Conservation (phyloP, 331 rosid genomes). For the Pyracantha coccinea region DNA sequence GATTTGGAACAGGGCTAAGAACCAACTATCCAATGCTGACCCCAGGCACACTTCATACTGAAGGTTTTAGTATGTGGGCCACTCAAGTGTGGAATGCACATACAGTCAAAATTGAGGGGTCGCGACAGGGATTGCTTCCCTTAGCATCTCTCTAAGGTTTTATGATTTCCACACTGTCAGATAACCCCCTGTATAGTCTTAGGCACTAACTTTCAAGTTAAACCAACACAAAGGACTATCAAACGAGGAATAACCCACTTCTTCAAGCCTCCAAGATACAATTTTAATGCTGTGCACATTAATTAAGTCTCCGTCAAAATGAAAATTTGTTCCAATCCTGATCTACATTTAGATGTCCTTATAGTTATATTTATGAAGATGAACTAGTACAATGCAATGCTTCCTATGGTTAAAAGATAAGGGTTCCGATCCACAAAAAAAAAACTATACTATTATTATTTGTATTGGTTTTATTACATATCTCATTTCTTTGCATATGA, state of each 20-base stretch:
- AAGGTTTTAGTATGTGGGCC: neutral
- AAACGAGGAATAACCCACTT: neutral
- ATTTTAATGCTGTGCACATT: neutral
- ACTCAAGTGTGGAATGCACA: neutral
- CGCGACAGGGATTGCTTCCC: neutral
- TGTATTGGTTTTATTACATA: neutral
- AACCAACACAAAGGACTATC: neutral
- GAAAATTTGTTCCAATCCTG: neutral
- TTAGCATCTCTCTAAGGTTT: neutral
- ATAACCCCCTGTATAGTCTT: neutral
- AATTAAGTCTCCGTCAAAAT: neutral
- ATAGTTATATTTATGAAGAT: too few species aligned
- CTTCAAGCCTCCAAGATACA: neutral
- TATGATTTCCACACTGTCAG: neutral
- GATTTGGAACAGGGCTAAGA: neutral
- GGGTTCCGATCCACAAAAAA: too few species aligned
- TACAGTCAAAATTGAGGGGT: too few species aligned
- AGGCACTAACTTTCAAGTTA: neutral
- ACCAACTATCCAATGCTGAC: neutral
- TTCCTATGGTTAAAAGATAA: neutral
- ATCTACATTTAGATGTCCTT: too few species aligned
- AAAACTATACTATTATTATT: neutral
- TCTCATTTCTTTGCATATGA: neutral
- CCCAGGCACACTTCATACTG: neutral
- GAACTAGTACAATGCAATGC: too few species aligned